These are phyloP conservation scores for Penicillium chermesinum DNA, from an alignment of 495 filamentous ascomycete genomes.

Conservation along the genomic window DNA sequence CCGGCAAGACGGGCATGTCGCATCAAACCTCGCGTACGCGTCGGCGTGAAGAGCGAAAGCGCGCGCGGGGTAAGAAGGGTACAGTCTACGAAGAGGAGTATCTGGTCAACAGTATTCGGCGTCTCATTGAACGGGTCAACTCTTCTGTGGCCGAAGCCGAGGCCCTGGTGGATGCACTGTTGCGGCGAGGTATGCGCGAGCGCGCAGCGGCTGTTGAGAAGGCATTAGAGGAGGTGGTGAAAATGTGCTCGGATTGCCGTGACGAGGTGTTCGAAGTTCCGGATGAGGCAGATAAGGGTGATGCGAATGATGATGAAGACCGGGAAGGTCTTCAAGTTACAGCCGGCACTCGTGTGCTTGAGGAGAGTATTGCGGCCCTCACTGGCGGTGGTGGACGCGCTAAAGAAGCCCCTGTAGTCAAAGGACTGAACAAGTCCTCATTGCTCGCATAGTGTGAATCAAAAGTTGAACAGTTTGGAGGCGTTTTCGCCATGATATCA, in stretches of 20 bases:
- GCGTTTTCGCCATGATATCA: too few species aligned
- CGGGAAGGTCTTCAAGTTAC: conserved; percentile 24
- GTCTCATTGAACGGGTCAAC: conserved; percentile 82
- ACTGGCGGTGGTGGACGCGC: conserved; percentile 13
- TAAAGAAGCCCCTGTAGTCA: conserved; percentile 39
- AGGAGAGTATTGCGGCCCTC: conserved; percentile 37
- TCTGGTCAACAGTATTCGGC: conserved; percentile 76
- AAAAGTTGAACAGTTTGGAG: too few species aligned
- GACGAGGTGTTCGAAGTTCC: conserved; percentile 59
- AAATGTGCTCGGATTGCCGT: conserved; percentile 57
- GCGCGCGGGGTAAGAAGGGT: conserved; percentile 88
- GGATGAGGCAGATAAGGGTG: conserved; percentile 9
- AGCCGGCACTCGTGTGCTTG: conserved; percentile 35
- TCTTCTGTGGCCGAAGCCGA: conserved; percentile 59
- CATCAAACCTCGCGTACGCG: conserved; percentile 79
- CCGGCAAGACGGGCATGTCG: conserved; percentile 66
- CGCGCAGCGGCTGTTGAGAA: conserved; percentile 72
- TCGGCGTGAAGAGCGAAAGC: conserved; percentile 85
- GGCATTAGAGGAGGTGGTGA: conserved; percentile 64
- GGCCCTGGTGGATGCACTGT: conserved; percentile 65
- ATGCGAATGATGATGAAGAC: conserved; percentile 12
- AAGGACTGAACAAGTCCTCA: conserved; percentile 48
- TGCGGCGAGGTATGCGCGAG: conserved; percentile 81
- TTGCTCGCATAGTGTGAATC: conserved; percentile 45
- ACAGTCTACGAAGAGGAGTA: conserved; percentile 98